Percentiles rank a stretch among this genome's conserved stretches.
These are phyloP conservation scores for Lepidium sativum DNA, from an alignment of 345 rosid genomes.

Conservation along the genomic window DNA sequence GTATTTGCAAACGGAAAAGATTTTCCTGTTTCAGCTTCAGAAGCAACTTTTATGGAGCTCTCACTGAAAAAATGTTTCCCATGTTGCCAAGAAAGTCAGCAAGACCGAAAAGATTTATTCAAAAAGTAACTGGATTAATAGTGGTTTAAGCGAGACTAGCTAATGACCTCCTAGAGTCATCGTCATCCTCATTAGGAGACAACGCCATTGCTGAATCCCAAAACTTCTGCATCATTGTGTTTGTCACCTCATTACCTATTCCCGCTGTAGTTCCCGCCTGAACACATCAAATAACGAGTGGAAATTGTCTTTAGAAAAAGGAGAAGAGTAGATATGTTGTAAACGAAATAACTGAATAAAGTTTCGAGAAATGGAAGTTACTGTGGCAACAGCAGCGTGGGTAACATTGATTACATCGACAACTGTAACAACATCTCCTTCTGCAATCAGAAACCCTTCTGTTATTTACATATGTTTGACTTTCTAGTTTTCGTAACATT, in stretches of 20 bases:
- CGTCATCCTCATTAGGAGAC: conserved; percentile 75
- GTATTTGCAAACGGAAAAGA: conserved; percentile 42
- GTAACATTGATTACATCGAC: conserved; percentile 84
- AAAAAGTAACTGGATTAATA: conserved; percentile 7
- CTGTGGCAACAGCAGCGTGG: conserved; percentile 96
- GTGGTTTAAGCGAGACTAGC: conserved; percentile 5
- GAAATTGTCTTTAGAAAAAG: not conserved
- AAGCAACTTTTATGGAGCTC: conserved; percentile 64
- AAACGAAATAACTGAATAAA: not conserved
- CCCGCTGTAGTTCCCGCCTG: conserved; percentile 79
- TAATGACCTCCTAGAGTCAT: conserved; percentile 67
- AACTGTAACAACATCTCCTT: conserved; percentile 73
- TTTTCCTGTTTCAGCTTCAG: conserved; percentile 73
- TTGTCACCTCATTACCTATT: conserved; percentile 60
- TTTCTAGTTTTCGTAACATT: not conserved
- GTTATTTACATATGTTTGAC: conserved; percentile 13
- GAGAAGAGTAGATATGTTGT: not conserved
- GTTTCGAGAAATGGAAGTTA: conserved; percentile 30
- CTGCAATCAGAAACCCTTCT: conserved; percentile 38
- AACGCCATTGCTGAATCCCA: conserved; percentile 97
- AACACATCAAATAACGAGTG: not conserved
- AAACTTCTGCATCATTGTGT: conserved; percentile 92
- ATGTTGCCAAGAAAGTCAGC: not conserved
- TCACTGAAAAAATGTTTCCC: conserved; percentile 49
- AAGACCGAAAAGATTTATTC: not conserved